These are phyloP conservation scores for Penicillium verrucosum DNA, from an alignment of 2,329 filamentous ascomycete genomes.

Conservation along the genomic window DNA sequence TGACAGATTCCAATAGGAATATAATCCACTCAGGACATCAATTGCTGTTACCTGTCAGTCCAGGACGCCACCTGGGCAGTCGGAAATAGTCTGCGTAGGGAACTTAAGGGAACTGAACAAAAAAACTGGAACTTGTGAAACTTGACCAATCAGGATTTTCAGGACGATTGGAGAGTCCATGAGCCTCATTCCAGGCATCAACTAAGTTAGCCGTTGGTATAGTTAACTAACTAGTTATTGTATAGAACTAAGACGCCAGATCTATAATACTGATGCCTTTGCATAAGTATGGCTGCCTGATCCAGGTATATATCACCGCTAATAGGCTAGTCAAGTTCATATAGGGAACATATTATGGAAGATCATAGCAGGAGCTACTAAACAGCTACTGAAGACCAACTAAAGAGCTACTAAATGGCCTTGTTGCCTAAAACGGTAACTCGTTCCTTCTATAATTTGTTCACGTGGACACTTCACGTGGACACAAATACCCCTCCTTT, in stretches of 20 bases:
- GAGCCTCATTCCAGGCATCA: background rate
- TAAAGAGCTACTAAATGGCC: no score
- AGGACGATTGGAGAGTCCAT: background rate
- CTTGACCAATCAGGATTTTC: background rate
- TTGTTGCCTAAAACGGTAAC: no score
- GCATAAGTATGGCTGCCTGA: no score
- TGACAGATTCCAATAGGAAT: background rate
- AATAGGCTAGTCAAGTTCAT: no score
- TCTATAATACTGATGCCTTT: background rate
- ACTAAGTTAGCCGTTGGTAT: background rate
- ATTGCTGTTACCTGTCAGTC: background rate
- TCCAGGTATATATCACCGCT: no score
- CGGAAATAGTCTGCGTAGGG: background rate
- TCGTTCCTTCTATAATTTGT: no score
- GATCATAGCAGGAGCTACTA: no score
- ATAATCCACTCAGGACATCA: background rate
- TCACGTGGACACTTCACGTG: no score
- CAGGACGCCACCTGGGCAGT: background rate
- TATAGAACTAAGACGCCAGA: background rate
- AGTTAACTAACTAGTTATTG: no score
- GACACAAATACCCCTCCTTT: no score
- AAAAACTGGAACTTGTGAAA: background rate
- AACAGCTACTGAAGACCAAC: no score
- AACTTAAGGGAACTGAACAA: background rate
- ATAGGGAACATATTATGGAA: no score